Base-by-base conservation (phyloP, 208 protist species). In the Herpetomonas tarakana region DNA sequence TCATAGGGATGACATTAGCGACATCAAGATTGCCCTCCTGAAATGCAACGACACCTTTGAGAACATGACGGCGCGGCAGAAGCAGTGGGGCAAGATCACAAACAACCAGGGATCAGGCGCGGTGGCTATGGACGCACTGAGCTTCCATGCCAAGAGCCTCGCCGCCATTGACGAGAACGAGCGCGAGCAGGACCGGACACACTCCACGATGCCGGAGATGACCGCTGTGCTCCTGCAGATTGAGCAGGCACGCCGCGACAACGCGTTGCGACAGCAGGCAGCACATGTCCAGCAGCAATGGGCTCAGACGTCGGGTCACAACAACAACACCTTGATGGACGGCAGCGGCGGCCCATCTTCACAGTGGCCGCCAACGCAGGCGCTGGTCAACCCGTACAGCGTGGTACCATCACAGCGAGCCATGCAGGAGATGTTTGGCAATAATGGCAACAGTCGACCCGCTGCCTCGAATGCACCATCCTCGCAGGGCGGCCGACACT, bases 161-260 rank as follows among this genome's bases (percentile, higher is more conserved):
- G 14, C n/a, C 7, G 18, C 4, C 9, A 46, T 35, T 3, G 55
- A 50, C 12, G 16, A 31, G 7, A 22, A 22, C 3, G 55, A 46
- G n/a, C 12, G 28, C 26, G n/a, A 19, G 27, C 54, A 78, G 58
- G 71, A 68, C 41, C 38, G 28, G 19, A 26, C 50, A 29, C 62
- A 69, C 52, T 31, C 65, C 2, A 16, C 19, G 14, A 30, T 78
- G 22, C 31, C n/a, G 0, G 71, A 78, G 29, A 58, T 29, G 3
- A 35, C 46, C 3, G n/a, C 0, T 9, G 71, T 78, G 28, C 49
- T 31, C 14, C 21, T 49, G 18, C 65, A 78, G 66, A 25, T 73
- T 24, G 55, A 58, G 38, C 52, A 16, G 45, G 71, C 31, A 0
- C 29, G 30, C 1, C 14, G 41, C 0, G 60, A 76, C 38, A 24